phyloP scores from a whole-genome alignment of 371 early-diverging fungal species.

The Mortierella sp. region DNA sequence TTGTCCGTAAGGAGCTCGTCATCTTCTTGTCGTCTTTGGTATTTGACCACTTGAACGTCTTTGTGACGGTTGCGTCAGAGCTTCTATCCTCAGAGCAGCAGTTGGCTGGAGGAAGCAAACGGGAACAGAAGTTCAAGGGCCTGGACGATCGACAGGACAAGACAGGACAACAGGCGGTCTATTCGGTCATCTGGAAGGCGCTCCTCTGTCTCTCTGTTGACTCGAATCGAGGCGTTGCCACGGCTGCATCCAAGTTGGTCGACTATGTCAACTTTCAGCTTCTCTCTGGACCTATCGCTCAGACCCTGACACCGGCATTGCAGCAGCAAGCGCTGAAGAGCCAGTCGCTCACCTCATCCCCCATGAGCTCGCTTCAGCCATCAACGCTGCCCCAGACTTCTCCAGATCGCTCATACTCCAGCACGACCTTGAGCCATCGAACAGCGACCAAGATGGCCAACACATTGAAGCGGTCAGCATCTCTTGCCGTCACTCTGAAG shows the following conservation, averaged over 20 bases:
- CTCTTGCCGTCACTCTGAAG: constrained; percentile 57
- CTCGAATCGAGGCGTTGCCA: constrained; percentile 79
- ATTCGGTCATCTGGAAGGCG: constrained; percentile 82
- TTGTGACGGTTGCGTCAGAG: constrained; percentile 77
- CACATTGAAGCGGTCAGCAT: constrained; percentile 64
- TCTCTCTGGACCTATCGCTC: constrained; percentile 52
- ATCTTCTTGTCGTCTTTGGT: constrained; percentile 79
- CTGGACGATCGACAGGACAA: constrained; percentile 39
- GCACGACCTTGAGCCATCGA: constrained; percentile 28
- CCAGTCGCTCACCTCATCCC: constrained; percentile 33
- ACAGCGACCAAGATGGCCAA: constrained; percentile 45
- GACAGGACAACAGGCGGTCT: constrained; percentile 61
- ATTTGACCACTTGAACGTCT: constrained; percentile 68
- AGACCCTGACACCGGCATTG: constrained; percentile 40
- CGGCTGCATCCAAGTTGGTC: constrained; percentile 74
- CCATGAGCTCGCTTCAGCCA: constrained; percentile 21
- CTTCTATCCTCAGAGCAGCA: constrained; percentile 71
- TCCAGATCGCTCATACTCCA: constrained; percentile 26
- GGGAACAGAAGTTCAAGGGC: constrained; percentile 26
- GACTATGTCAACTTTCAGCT: constrained; percentile 78
- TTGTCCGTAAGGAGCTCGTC: constrained; percentile 87
- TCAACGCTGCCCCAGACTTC: constrained; percentile 13
- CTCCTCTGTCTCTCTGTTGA: constrained; percentile 84
- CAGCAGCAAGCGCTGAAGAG: constrained; percentile 41
- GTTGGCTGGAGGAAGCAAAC: constrained; percentile 31